Evolutionary conservation across 768 basidiomycete genomes (phyloP).

Genomic region (Piloderma croceum): DNA sequence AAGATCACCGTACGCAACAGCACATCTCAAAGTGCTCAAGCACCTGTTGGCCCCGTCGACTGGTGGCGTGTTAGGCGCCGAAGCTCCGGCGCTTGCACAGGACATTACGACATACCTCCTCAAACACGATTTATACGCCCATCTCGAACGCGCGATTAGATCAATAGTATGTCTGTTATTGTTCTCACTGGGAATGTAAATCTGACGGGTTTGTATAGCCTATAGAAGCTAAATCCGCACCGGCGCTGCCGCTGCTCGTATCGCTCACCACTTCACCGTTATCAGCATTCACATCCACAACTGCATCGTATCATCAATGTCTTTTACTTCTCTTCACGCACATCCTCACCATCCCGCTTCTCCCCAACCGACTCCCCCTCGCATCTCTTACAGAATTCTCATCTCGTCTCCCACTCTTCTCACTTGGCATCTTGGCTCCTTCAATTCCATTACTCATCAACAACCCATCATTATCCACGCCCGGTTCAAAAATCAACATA

Average conservation of each 20-base stretch:
- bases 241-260: conserved; percentile 43
- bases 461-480: no score
- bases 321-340: conserved; percentile 45
- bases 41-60: conserved; percentile 35
- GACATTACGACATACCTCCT: conserved; percentile 43
- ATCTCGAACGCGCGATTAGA: conserved; percentile 37
- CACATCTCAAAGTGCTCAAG: conserved; percentile 48
- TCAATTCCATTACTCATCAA: conserved; percentile 14
- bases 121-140: conserved; percentile 38
- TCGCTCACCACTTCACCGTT: conserved; percentile 39
- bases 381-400: conserved; percentile 59
- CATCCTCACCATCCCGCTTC: conserved; percentile 68
- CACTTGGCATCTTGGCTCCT: conserved; percentile 29
- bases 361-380: conserved; percentile 71
- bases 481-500: conserved; percentile 40
- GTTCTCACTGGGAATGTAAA: no score
- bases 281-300: conserved; percentile 33
- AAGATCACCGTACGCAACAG: conserved; percentile 43
- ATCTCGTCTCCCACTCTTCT: conserved; percentile 52
- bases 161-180: conserved; percentile 55
- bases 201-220: conserved; percentile 37
- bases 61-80: conserved; percentile 22
- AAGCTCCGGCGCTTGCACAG: conserved; percentile 26
- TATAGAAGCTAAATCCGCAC: conserved; percentile 49
- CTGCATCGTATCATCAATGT: no score